These are phyloP conservation scores for Vaccinium vitisidaea DNA, from an alignment of 148 eudicot species.

Conservation along the genomic window DNA sequence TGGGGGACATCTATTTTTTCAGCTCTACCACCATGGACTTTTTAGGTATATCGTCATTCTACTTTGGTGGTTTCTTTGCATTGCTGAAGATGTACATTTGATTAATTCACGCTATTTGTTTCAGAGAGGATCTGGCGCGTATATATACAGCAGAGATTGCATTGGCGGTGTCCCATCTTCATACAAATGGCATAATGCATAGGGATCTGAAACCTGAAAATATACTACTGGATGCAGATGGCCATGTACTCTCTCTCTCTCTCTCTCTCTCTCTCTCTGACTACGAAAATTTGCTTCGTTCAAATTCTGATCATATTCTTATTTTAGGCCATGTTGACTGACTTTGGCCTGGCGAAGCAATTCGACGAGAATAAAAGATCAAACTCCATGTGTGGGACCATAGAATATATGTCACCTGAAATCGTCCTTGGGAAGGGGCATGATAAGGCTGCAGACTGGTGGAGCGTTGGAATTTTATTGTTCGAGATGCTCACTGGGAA, in stretches of 20 bases:
- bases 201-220: conserved; percentile 62
- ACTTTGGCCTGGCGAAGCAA: conserved; percentile 59
- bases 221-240: conserved; percentile 50
- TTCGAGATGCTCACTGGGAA: conserved; percentile 59
- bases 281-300: neutral
- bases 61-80: neutral
- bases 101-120: neutral
- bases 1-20: conserved; percentile 59
- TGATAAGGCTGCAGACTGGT: conserved; percentile 53
- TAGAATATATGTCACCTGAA: conserved; percentile 59
- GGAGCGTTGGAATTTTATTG: conserved; percentile 54
- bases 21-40: conserved; percentile 46
- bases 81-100: neutral
- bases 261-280: neutral
- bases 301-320: neutral
- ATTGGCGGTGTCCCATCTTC: conserved; percentile 46
- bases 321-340: conserved; percentile 43
- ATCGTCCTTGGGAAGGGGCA: conserved; percentile 55
- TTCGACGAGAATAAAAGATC: conserved; percentile 38
- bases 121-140: conserved; percentile 54
- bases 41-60: conserved; percentile 26
- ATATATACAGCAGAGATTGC: conserved; percentile 55
- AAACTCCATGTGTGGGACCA: conserved; percentile 53
- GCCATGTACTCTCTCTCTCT: conserved; percentile 36
- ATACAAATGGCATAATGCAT: conserved; percentile 49